Evolutionary conservation across 805 yeast species (phyloP).

Genomic region (Wickerhamiella alocasiicola): DNA sequence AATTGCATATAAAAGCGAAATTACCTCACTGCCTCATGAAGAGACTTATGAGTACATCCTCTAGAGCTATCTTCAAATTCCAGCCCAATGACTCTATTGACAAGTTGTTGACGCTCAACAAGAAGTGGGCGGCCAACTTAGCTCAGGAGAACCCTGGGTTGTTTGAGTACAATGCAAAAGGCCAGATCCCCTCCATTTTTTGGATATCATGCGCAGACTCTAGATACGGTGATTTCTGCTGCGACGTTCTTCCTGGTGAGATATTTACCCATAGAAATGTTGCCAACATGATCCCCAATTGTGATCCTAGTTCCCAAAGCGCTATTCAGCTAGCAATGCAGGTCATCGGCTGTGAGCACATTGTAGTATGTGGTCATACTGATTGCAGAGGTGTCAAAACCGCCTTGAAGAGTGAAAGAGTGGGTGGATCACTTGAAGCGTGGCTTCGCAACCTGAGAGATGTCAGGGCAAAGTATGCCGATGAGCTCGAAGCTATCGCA

Average conservation of each 20-base stretch:
- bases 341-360: constrained; percentile 64
- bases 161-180: constrained; percentile 54
- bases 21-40: constrained; percentile 5
- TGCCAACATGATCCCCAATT: constrained; percentile 58
- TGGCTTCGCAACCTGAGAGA: constrained; percentile 60
- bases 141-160: constrained; percentile 42
- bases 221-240: constrained; percentile 67
- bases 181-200: constrained; percentile 84
- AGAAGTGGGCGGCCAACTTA: constrained; percentile 35
- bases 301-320: constrained; percentile 62
- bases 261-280: constrained; percentile 79
- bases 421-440: constrained; percentile 58
- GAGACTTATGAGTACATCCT: background rate
- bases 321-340: constrained; percentile 83
- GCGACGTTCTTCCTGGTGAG: constrained; percentile 80
- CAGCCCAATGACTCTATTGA: constrained; percentile 28
- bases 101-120: constrained; percentile 31
- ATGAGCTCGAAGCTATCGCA: constrained; percentile 36
- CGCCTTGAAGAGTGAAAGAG: constrained; percentile 47
- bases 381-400: constrained; percentile 93
- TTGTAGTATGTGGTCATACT: constrained; percentile 85
- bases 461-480: constrained; percentile 48
- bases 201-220: constrained; percentile 96
- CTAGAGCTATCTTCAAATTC: constrained; percentile 20
- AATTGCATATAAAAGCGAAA: constrained; percentile 3